phyloP scores from a whole-genome alignment of 2,329 filamentous ascomycete species.

The Geoglossum cookeanum region DNA sequence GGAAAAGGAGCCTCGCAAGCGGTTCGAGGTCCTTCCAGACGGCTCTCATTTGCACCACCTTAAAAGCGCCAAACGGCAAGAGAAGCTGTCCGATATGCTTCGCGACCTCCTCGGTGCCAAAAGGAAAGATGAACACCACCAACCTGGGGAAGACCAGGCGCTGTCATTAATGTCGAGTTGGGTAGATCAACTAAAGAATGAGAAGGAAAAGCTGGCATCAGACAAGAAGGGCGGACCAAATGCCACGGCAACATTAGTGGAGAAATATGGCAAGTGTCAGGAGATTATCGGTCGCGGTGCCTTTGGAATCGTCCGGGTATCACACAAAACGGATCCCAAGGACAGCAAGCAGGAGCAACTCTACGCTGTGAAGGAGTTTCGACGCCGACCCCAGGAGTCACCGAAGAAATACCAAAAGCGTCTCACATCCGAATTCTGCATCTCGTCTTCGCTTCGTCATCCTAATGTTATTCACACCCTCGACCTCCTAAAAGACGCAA shows the following conservation, averaged over 20 bases:
- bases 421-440: slow-evolving; percentile 92
- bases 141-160: slow-evolving; percentile 46
- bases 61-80: slow-evolving; percentile 76
- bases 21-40: slow-evolving; percentile 40
- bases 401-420: slow-evolving; percentile 97
- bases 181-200: slow-evolving; percentile 82
- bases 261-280: slow-evolving; percentile 97
- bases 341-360: slow-evolving; percentile 65
- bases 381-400: slow-evolving; percentile 79
- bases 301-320: slow-evolving; percentile 93
- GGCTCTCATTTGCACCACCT: slow-evolving; percentile 75
- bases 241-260: slow-evolving; percentile 60
- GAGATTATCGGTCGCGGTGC: slow-evolving; percentile 91
- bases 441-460: slow-evolving; percentile 88
- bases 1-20: slow-evolving; percentile 13
- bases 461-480: slow-evolving; percentile 97
- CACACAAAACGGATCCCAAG: slow-evolving; percentile 79
- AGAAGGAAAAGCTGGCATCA: slow-evolving; percentile 52
- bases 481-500: slow-evolving; percentile 84
- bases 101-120: slow-evolving; percentile 64
- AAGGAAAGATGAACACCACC: slow-evolving; percentile 50
- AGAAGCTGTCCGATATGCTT: slow-evolving; percentile 87
- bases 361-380: slow-evolving; percentile 96
- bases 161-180: slow-evolving; percentile 86
- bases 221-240: slow-evolving; percentile 64